A percentile compares a stretch with the other conserved stretches of the same genome.
These are phyloP conservation scores for Fusarium proliferatum DNA, from an alignment of 2,329 filamentous ascomycete species.

Conservation along the genomic window DNA sequence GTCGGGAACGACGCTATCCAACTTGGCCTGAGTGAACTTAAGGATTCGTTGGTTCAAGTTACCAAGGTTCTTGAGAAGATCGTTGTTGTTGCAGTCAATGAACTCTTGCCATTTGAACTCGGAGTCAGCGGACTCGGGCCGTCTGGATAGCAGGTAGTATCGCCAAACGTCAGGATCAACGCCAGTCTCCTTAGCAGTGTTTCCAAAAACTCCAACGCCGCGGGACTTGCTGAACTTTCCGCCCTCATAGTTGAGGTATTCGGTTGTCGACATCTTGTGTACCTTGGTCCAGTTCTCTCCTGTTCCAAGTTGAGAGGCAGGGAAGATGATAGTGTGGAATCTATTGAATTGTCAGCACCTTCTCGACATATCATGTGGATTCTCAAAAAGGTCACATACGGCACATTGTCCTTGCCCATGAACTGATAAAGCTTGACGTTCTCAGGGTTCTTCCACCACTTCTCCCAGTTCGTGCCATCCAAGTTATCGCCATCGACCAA, in stretches of 20 bases:
- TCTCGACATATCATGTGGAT: neutral
- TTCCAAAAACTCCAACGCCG: constrained; percentile 90
- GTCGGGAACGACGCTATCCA: constrained; percentile 75
- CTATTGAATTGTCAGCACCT: constrained; percentile 22
- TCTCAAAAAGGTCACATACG: constrained; percentile 54
- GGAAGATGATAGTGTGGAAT: constrained; percentile 88
- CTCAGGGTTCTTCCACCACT: constrained; percentile 94
- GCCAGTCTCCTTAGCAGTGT: constrained; percentile 87
- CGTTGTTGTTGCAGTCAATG: constrained; percentile 87
- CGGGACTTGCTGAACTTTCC: constrained; percentile 95
- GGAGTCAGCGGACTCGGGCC: constrained; percentile 86
- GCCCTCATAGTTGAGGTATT: constrained; percentile 86
- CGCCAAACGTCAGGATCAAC: constrained; percentile 90
- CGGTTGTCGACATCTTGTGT: constrained; percentile 87
- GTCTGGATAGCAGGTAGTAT: constrained; percentile 87
- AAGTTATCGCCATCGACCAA: constrained; percentile 72
- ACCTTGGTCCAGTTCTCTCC: constrained; percentile 89
- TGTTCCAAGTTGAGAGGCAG: constrained; percentile 85
- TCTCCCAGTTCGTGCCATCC: constrained; percentile 78
- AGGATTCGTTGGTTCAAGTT: constrained; percentile 80
- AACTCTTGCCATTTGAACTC: constrained; percentile 92
- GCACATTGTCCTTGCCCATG: constrained; percentile 81
- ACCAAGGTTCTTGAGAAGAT: constrained; percentile 80
- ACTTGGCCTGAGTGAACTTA: constrained; percentile 82
- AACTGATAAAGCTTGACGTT: constrained; percentile 93